These are phyloP conservation scores for Ustilago xerochloae DNA, from an alignment of 1,284 basidiomycete genomes.

Conservation along the genomic window DNA sequence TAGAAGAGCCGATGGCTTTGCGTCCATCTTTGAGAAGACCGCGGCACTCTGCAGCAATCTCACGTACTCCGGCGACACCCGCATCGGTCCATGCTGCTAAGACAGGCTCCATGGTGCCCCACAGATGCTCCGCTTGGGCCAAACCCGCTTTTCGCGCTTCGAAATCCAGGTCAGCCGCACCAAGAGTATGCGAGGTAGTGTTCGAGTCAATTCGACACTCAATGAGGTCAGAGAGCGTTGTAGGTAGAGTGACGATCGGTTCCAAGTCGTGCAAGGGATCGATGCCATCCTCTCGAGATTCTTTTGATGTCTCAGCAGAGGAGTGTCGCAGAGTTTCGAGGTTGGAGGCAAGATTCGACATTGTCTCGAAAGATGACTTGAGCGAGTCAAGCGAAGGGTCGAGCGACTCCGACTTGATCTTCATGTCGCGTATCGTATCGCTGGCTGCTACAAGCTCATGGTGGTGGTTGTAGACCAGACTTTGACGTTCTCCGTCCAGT, in stretches of 20 bases:
- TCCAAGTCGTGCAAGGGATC: conserved; percentile 38
- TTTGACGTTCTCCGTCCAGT: conserved; percentile 86
- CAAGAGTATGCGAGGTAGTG: background rate
- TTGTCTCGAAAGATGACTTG: conserved; percentile 39
- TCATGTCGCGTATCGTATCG: conserved; percentile 81
- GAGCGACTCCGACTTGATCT: conserved; percentile 48
- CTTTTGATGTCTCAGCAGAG: background rate
- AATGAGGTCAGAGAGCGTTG: conserved; percentile 45
- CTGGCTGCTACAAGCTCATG: conserved; percentile 91
- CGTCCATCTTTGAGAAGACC: conserved; percentile 49
- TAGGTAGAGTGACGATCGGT: conserved; percentile 53
- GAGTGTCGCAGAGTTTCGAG: conserved; percentile 29
- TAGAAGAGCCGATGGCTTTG: conserved; percentile 12
- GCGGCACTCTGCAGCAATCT: conserved; percentile 54
- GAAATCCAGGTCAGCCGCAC: background rate
- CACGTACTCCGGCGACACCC: conserved; percentile 48
- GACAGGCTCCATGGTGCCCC: conserved; percentile 54
- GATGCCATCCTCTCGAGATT: background rate
- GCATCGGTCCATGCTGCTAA: conserved; percentile 55
- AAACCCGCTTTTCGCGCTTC: conserved; percentile 32
- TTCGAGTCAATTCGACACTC: conserved; percentile 11
- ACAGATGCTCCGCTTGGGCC: conserved; percentile 50
- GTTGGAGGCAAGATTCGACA: conserved; percentile 43
- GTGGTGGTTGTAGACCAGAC: conserved; percentile 91
- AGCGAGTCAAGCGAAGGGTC: conserved; percentile 51